These are phyloP conservation scores for Fusarium irregulare DNA, from an alignment of 2,329 filamentous ascomycete genomes.

Conservation along the genomic window DNA sequence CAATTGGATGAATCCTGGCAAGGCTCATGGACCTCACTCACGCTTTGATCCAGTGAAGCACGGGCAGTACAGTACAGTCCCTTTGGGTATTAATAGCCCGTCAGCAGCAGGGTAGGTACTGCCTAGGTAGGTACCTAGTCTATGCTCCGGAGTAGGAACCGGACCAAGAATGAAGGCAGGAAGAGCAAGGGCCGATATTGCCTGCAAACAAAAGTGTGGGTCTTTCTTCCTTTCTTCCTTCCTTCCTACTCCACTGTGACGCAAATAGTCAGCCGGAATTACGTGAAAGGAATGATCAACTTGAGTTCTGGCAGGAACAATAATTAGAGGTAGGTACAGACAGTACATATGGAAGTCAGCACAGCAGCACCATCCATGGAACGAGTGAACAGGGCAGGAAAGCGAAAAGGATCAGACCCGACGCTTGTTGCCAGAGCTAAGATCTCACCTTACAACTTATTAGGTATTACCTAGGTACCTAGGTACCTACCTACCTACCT, in stretches of 20 bases:
- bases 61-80: not conserved
- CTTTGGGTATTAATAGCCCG: not conserved
- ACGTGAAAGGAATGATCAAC: slow-evolving; percentile 22
- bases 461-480: too few relatives aligned
- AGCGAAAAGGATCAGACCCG: not conserved
- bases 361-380: not conserved
- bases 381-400: not conserved
- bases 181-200: not conserved
- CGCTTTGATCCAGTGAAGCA: not conserved
- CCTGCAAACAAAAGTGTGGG: slow-evolving; percentile 24
- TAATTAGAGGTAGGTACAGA: not conserved
- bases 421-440: not conserved
- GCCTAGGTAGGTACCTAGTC: not conserved
- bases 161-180: not conserved
- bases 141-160: not conserved
- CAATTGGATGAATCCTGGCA: not conserved
- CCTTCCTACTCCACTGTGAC: slow-evolving; percentile 32
- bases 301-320: not conserved
- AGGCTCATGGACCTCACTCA: not conserved
- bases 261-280: slow-evolving; percentile 33
- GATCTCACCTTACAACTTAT: not conserved
- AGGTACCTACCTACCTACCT: too few relatives aligned
- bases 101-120: not conserved
- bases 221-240: not conserved
- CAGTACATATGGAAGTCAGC: not conserved